Conservation (phyloP, 2,329 filamentous ascomycete genomes). For the Leptographium radiaticola region DNA sequence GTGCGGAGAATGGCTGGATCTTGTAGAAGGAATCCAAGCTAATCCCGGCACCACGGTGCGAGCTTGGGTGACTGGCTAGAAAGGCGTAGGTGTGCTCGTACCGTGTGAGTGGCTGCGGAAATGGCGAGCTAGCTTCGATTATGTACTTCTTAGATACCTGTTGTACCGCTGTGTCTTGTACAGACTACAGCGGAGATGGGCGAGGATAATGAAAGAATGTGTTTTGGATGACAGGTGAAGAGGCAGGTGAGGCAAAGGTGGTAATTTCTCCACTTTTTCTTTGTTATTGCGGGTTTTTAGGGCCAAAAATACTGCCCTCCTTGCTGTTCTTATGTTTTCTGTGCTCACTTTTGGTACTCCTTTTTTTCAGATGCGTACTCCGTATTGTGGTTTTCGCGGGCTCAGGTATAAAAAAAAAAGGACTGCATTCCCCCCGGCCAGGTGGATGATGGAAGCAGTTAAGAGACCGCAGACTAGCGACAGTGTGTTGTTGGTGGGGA, state of each 20-base stretch:
- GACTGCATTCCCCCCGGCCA: not conserved
- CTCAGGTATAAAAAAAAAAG: not conserved
- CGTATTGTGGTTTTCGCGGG: not conserved
- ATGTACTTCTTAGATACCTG: not conserved
- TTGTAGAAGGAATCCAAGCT: not conserved
- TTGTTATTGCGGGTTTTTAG: not conserved
- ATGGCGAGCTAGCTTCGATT: not conserved
- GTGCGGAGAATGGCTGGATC: conserved; percentile 10
- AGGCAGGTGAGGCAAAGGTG: not conserved
- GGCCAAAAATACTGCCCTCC: not conserved
- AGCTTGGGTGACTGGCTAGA: conserved; percentile 3
- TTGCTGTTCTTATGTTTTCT: not conserved
- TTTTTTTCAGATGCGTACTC: not conserved
- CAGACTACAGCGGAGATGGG: not conserved
- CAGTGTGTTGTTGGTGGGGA: not conserved
- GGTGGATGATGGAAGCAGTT: not conserved
- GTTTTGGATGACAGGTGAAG: not conserved
- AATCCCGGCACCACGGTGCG: conserved; percentile 8
- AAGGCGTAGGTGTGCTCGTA: conserved; percentile 3
- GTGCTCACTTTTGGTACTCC: not conserved
- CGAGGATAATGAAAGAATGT: not conserved
- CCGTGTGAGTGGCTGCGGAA: not conserved
- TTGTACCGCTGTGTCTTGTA: not conserved
- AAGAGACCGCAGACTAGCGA: not conserved
- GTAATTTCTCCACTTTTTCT: not conserved